phyloP scores from a whole-genome alignment of 1,284 basidiomycete species.

The Ustilago trichophora region DNA sequence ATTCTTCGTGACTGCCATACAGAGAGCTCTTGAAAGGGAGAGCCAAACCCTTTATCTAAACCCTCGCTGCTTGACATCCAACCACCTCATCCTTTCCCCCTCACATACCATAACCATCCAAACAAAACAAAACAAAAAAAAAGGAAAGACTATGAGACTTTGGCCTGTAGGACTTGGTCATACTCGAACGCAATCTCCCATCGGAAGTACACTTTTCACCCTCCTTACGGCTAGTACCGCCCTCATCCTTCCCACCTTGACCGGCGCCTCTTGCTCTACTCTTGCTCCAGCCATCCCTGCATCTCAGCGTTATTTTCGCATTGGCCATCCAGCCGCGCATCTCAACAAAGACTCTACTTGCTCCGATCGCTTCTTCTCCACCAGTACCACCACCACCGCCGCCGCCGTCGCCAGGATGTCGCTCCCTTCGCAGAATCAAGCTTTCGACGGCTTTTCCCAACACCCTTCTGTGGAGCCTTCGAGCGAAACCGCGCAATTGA shows the following conservation, averaged over 20 bases:
- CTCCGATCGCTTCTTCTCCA: too few relatives aligned
- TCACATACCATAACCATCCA: too few relatives aligned
- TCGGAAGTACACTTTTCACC: not conserved
- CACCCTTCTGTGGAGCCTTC: slow-evolving; percentile 6
- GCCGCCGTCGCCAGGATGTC: too few relatives aligned
- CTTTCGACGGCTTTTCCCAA: slow-evolving; percentile 3
- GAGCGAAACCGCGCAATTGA: slow-evolving; percentile 2
- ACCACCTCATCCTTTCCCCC: too few relatives aligned
- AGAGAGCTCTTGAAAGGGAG: too few relatives aligned
- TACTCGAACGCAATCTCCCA: not conserved
- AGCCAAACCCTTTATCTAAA: too few relatives aligned
- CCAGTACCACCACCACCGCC: too few relatives aligned
- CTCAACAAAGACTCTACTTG: not conserved
- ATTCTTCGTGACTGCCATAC: too few relatives aligned
- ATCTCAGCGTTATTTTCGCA: slow-evolving; percentile 12
- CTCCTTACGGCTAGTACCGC: not conserved
- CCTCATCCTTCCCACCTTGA: not conserved
- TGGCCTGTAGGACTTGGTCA: not conserved
- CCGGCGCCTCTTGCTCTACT: not conserved
- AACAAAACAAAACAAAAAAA: too few relatives aligned
- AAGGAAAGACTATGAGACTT: slow-evolving; percentile 7
- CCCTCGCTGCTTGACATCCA: too few relatives aligned
- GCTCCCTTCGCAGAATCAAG: not conserved
- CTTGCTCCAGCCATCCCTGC: not conserved
- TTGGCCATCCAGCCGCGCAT: slow-evolving; percentile 10